Evolutionary conservation across 306 rosid species (phyloP), one percentile per base, ranked within the genome.

Genomic region (Medicago ruthenica): DNA sequence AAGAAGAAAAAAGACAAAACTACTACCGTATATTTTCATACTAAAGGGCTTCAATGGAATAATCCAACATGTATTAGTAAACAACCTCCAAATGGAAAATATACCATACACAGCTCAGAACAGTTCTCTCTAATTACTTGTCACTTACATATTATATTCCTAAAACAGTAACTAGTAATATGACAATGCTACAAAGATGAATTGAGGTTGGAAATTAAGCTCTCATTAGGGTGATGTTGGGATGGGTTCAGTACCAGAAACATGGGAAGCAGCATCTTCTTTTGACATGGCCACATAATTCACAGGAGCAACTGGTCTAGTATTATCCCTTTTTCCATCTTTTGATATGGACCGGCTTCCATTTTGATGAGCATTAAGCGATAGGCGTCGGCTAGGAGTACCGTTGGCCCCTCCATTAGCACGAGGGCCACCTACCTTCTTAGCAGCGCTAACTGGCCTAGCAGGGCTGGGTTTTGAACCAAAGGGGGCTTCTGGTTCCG

Each of bases 391-490:
- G 86, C 67, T 87, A 31, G 97, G 97, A 59, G 96, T 86, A 63
- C 97, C 98, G 24, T 92, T 95, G 70, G 96, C 85, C 37, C 94
- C 92, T 17, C 94, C 97, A 39, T 92, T 92, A 21, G 83, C 58
- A 20, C 98, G 98, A 62, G 97, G 85, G 21, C 96, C 97, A 7
- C 58, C 89, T 75, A 79, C 88, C 93, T 92, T 94, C 87, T 87
- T 89, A 65, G 89, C 85, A 65, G 91, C 87, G 27, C 91, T 85
- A 36, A 77, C 85, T 65, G 94, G 83, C 83, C 98, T 88, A 71
- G 88, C 97, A 54, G 97, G 97, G 78, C 97, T 90, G 17, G 96
- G 91, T 86, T 85, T 92, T 59, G 97, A 84, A 27, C 90, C 87
- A 82, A 87, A 88, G 36, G 86, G 69, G 70, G 86, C 66, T 82